Evolutionary conservation across 2,329 filamentous ascomycete species (phyloP), one percentile per base, ranked within the genome.

Genomic region (Acarospora socialis): DNA sequence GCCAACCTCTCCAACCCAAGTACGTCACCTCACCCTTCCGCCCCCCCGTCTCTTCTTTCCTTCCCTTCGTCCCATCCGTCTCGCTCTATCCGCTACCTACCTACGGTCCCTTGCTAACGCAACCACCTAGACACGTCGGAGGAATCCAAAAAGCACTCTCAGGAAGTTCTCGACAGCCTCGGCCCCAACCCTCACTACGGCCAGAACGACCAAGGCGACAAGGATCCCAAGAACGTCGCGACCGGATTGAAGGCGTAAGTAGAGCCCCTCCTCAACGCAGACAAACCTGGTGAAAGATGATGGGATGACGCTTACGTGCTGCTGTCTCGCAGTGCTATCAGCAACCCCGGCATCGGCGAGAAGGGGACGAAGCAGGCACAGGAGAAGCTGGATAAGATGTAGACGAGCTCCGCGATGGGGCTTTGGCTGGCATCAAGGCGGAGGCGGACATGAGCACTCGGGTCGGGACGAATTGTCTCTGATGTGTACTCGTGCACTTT

Each of bases 1-100:
- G 60, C 61, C 2, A 65, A 65, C 38, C 40, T 65, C 12, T 52
- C 54, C 34, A 65, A 65, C 37, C 59, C 60, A 7, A 64, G 61
- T 64, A 47, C n/a, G 30, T 18, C 4, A 24, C 47, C 20, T 4
- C 17, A 5, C 16, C 34, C n/a, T n/a, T n/a, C n/a, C n/a, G n/a
- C n/a, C n/a, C 4, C 22, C 22, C 14, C 28, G 20, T 15, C 31
- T 28, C 9, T 19, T 41, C 30, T 4, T 13, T 10, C n/a, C 30
- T 14, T 27, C 17, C 28, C 33, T 15, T 20, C 25, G 9, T 9
- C n/a, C 4, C 14, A 9, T n/a, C n/a, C n/a, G n/a, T n/a, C n/a
- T n/a, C n/a, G n/a, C n/a, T n/a, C 14, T 28, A 12, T 18, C 22
- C 21, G 8, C 22, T n/a, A 12, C 19, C 18, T 29, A 19, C 9